phyloP scores from a whole-genome alignment of 352 stramenopile species.

The Globisporangium cederbergense region DNA sequence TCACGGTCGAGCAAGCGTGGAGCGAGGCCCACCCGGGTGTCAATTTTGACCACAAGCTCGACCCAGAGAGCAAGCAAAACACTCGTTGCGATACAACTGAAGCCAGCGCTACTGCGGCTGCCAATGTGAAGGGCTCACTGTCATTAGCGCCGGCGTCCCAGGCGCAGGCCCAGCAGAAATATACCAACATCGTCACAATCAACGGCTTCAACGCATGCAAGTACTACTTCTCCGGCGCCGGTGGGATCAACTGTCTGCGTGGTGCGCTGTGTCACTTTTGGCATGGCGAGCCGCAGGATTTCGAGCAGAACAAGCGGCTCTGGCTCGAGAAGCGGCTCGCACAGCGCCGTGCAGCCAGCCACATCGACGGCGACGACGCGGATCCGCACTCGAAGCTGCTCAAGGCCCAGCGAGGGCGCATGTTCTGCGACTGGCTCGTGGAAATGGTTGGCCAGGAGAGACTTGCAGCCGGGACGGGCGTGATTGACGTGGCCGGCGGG shows the following conservation, averaged over 20 bases:
- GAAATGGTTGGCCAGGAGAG: constrained; percentile 39
- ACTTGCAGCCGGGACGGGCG: constrained; percentile 52
- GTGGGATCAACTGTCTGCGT: constrained; percentile 57
- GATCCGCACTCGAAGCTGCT: constrained; percentile 67
- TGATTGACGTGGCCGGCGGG: constrained; percentile 86
- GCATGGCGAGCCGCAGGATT: constrained; percentile 61
- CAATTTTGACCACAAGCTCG: constrained; percentile 52
- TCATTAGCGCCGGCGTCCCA: constrained; percentile 50
- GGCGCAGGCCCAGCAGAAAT: constrained; percentile 43
- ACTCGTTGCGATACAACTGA: not conserved
- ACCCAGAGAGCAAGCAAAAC: not conserved
- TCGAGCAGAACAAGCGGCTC: constrained; percentile 53
- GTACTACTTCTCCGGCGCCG: constrained; percentile 78
- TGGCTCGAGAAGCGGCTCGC: constrained; percentile 67
- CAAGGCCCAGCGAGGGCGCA: constrained; percentile 67
- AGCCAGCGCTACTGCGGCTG: not conserved
- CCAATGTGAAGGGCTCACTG: constrained; percentile 36
- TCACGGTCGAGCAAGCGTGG: constrained; percentile 59
- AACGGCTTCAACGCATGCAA: constrained; percentile 83
- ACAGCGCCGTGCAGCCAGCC: constrained; percentile 51
- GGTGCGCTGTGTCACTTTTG: constrained; percentile 77
- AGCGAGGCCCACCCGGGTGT: constrained; percentile 39
- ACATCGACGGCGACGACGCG: constrained; percentile 51
- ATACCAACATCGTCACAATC: constrained; percentile 82
- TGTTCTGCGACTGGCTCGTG: constrained; percentile 85